Evolutionary conservation across 129 eudicot species (phyloP), one percentile per base, ranked within the genome.

Genomic region (Oenanthe sinensis): DNA sequence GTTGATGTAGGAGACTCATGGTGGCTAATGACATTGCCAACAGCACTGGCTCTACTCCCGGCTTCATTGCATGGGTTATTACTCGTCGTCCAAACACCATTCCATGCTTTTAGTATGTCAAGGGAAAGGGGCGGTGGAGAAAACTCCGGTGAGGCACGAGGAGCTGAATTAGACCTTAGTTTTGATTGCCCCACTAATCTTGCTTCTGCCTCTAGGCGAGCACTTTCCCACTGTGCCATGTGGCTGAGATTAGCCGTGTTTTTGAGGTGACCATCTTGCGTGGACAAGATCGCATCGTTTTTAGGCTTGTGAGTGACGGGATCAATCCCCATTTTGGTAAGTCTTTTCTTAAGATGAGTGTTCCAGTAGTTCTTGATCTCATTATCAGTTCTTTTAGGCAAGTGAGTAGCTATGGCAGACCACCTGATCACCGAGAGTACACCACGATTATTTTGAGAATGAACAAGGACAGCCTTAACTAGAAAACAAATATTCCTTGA

Each of bases 161-260:
- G 67, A 49, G 39, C 26, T 78, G 67, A 68, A 42, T 77, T 54
- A 69, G 78, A 83, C 7, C 83, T 85, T 43, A 90, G 88, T 63
- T 88, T 91, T 15, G 98, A 89, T 74, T 94, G 92, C 10, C 91
- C 74, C 4, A 76, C 96, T 8, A 91, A 69, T 75, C 98, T 81
- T 52, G 98, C 98, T 85, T 94, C 98, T 49, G 98, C 98, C 75
- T 94, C 98, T 13, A 94, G 90, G 26, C 98, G 89, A 60, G 98
- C 96, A 50, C 97, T 94, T 82, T 94, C 98, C 98, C 97, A 91
- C 33, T 94, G 98, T 67, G 97, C 96, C 93, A 94, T 94, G 87
- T 94, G 98, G 89, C 97, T 94, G 48, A 94, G 84, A 60, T 88
- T 91, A 74, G 96, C 89, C 0, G 89, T 86, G 67, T 75, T 88